These are phyloP conservation scores for Fusarium sp. DNA, from an alignment of 2,329 filamentous ascomycete genomes.

Conservation along the genomic window DNA sequence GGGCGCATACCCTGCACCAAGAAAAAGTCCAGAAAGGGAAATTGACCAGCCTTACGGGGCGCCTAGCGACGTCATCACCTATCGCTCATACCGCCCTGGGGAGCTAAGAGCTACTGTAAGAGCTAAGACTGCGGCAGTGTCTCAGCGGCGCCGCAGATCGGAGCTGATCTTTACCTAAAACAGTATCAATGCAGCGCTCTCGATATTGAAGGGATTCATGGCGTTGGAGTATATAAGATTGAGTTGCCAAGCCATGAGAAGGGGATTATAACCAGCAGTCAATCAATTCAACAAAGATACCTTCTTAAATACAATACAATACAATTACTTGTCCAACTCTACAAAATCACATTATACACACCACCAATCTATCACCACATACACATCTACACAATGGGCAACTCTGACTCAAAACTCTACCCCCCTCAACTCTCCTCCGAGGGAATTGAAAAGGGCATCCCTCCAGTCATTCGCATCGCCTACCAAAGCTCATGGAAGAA, in stretches of 20 bases:
- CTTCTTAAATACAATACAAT: background rate
- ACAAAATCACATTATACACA: background rate
- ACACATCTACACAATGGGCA: conserved; percentile 30
- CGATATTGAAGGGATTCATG: background rate
- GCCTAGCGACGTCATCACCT: conserved; percentile 4
- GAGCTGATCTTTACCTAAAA: background rate
- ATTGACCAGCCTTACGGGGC: conserved; percentile 19
- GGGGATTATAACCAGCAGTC: background rate
- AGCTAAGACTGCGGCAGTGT: conserved; percentile 14
- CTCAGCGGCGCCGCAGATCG: conserved; percentile 12
- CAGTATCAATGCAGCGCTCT: conserved; percentile 17
- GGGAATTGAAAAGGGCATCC: conserved; percentile 13
- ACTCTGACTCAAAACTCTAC: conserved; percentile 33
- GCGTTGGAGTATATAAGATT: conserved; percentile 13
- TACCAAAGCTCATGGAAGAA: conserved; percentile 31
- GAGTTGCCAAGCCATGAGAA: background rate
- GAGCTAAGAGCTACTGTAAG: background rate
- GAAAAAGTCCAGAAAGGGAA: background rate
- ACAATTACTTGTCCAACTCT: background rate
- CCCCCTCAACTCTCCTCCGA: conserved; percentile 18
- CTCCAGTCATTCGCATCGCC: conserved; percentile 23
- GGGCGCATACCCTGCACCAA: background rate
- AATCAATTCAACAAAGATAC: background rate
- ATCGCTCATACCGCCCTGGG: conserved; percentile 7
- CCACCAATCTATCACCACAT: too few species aligned